Evolutionary conservation across 345 rosid species (phyloP).

Genomic region (Brassica rapa): DNA sequence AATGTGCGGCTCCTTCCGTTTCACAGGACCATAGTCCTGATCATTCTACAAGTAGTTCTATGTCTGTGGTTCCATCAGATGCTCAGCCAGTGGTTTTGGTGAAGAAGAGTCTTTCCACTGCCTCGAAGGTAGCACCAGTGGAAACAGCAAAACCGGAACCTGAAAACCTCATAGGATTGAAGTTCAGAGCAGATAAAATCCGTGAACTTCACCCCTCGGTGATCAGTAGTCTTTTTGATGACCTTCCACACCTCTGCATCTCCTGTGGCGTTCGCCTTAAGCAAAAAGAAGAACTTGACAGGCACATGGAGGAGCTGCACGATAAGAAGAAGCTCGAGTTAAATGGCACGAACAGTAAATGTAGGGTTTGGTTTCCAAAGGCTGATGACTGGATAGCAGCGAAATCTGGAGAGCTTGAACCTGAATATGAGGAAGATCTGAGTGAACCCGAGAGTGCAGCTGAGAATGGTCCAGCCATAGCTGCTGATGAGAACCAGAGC

Average conservation of each 20-base stretch:
- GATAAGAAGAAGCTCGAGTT: conserved; percentile 48
- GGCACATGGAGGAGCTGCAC: conserved; percentile 77
- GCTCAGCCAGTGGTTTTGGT: conserved; percentile 38
- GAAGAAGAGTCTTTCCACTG: conserved; percentile 42
- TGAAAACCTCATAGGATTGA: conserved; percentile 64
- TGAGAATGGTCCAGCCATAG: conserved; percentile 55
- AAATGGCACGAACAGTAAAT: conserved; percentile 35
- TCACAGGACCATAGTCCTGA: conserved; percentile 46
- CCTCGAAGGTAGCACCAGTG: conserved; percentile 40
- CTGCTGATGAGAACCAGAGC: conserved; percentile 79
- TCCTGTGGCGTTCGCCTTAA: conserved; percentile 79
- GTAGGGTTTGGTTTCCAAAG: conserved; percentile 74
- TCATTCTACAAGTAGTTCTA: conserved; percentile 41
- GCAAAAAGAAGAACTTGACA: conserved; percentile 60
- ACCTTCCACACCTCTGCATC: conserved; percentile 69
- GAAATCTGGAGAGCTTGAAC: conserved; percentile 43
- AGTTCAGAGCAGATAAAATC: conserved; percentile 70
- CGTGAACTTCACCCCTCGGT: conserved; percentile 80
- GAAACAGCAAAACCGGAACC: conserved; percentile 36
- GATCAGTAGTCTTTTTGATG: conserved; percentile 61
- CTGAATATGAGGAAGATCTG: conserved; percentile 41
- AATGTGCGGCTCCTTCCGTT: conserved; percentile 39
- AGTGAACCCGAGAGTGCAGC: conserved; percentile 42
- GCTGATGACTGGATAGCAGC: conserved; percentile 68
- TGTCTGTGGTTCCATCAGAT: conserved; percentile 45